Conservation (phyloP, 768 basidiomycete genomes). For the Kwoniella pini region DNA sequence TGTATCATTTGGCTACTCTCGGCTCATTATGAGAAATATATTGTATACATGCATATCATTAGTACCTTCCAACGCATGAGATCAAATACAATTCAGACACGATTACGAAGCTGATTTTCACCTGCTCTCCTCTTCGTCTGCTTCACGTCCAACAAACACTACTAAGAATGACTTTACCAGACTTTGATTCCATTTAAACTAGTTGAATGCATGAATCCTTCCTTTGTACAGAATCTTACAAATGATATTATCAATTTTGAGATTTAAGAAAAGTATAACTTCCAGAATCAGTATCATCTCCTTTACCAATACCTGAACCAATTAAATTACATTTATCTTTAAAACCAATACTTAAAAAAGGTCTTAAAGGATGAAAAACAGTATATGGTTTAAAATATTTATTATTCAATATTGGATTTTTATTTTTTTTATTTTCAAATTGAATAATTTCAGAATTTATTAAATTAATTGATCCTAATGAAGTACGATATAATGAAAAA, state of each 20-base stretch:
- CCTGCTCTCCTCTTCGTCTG: too few relatives aligned
- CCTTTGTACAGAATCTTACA: too few relatives aligned
- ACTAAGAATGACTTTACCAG: too few relatives aligned
- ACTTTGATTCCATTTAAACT: too few relatives aligned
- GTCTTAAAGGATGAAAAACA: slow-evolving; percentile 38
- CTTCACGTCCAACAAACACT: too few relatives aligned
- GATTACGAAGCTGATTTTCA: too few relatives aligned
- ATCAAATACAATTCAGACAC: too few relatives aligned
- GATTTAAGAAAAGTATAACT: slow-evolving; percentile 38
- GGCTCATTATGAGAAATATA: too few relatives aligned
- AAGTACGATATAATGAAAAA: slow-evolving; percentile 29
- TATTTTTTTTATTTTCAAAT: slow-evolving; percentile 18
- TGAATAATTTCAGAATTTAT: slow-evolving; percentile 28
- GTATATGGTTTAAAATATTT: slow-evolving; percentile 34
- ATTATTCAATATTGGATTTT: slow-evolving; percentile 1
- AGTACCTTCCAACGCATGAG: too few relatives aligned
- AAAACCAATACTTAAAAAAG: slow-evolving; percentile 39
- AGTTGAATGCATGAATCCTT: too few relatives aligned
- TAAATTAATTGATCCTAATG: slow-evolving; percentile 4
- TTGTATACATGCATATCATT: too few relatives aligned
- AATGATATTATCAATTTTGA: slow-evolving; percentile 13
- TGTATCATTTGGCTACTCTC: too few relatives aligned
- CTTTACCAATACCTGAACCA: slow-evolving; percentile 39
- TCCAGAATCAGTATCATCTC: slow-evolving; percentile 43
- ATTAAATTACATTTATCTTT: slow-evolving; percentile 29